Evolutionary conservation across 2,329 filamentous ascomycete genomes (phyloP).

Genomic region (Colletotrichum chrysophilum): DNA sequence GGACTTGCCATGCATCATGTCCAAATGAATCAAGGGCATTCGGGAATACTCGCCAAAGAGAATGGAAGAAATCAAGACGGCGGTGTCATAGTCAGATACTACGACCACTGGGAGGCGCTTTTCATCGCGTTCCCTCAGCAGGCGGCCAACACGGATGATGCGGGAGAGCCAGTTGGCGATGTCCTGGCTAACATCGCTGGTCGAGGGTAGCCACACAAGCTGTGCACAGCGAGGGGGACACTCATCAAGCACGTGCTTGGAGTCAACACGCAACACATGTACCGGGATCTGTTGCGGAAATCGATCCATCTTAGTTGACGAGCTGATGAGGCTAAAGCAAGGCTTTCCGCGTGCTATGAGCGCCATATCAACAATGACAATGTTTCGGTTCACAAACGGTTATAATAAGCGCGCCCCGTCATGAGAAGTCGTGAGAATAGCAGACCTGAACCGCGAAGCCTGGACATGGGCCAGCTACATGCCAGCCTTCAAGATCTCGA

Average conservation of each 20-base stretch:
- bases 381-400: not conserved
- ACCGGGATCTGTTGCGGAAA: not conserved
- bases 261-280: not conserved
- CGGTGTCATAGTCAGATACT: not conserved
- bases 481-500: constrained; percentile 45
- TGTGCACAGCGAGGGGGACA: accelerated
- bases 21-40: not conserved
- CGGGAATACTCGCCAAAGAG: not conserved
- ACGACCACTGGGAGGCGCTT: not conserved
- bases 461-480: accelerated
- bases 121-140: not conserved
- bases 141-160: not conserved
- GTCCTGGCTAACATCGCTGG: not conserved
- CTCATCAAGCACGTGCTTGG: no score
- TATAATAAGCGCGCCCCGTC: not conserved
- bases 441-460: accelerated
- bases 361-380: accelerated
- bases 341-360: accelerated
- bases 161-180: not conserved
- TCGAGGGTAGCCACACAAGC: not conserved
- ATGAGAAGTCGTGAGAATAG: not conserved
- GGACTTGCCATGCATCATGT: not conserved
- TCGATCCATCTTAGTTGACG: accelerated
- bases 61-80: not conserved
- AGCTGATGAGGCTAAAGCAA: not conserved